A percentile compares a stretch with the other conserved stretches of the same genome.
Conservation (phyloP, 768 basidiomycete species). For the Lactifluus piperatus region DNA sequence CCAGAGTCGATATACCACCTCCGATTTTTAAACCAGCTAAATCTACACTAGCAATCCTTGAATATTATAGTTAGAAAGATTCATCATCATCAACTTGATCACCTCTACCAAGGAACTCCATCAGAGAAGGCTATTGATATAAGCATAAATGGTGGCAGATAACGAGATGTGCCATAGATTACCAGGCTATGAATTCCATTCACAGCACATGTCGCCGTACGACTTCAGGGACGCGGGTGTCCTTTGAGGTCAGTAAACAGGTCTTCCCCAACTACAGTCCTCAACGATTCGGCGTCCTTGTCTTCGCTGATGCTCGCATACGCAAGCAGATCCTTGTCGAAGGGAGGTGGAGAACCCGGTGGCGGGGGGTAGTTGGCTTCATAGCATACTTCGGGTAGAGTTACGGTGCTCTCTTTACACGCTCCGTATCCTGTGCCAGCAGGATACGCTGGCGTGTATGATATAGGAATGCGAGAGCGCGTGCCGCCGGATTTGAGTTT, state of each 20-base stretch:
- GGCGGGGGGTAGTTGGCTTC: constrained; percentile 37
- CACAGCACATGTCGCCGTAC: neutral
- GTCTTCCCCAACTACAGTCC: constrained; percentile 32
- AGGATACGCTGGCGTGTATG: constrained; percentile 26
- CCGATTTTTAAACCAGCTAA: neutral
- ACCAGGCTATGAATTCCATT: neutral
- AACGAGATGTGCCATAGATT: neutral
- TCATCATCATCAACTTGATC: neutral
- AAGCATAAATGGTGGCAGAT: neutral
- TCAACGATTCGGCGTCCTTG: constrained; percentile 24
- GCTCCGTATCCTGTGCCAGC: constrained; percentile 20
- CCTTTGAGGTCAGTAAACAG: constrained; percentile 48
- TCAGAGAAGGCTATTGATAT: neutral
- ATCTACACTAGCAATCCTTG: neutral
- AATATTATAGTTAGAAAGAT: neutral
- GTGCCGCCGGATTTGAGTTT: constrained; percentile 38
- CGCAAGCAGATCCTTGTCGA: constrained; percentile 32
- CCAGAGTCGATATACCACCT: neutral
- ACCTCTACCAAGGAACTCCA: neutral
- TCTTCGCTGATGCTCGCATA: constrained; percentile 31
- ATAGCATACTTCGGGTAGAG: constrained; percentile 21
- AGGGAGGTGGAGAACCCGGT: constrained; percentile 37
- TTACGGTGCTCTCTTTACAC: constrained; percentile 4
- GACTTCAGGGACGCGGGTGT: neutral
- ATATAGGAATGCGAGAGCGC: constrained; percentile 34